Percentiles rank a stretch among this genome's conserved stretches.
These are phyloP conservation scores for Eucalyptus regnans DNA, from an alignment of 345 rosid species.

Conservation along the genomic window DNA sequence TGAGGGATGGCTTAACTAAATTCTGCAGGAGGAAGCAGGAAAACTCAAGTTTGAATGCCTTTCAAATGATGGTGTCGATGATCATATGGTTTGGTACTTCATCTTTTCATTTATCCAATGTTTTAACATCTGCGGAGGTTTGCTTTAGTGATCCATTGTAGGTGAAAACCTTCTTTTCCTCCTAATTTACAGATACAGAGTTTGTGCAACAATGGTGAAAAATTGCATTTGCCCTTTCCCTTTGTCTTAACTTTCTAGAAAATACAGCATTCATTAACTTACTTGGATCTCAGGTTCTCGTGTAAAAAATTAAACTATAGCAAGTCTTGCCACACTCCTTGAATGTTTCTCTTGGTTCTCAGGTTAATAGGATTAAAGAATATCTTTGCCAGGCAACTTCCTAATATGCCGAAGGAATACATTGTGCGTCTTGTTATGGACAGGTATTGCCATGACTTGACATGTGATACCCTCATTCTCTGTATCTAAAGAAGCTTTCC, in stretches of 20 bases:
- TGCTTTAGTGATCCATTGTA: background rate
- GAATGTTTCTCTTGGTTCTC: background rate
- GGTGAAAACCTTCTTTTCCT: background rate
- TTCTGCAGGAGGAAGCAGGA: slow-evolving; percentile 81
- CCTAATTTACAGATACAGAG: background rate
- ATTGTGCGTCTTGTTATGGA: slow-evolving; percentile 99
- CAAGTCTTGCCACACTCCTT: background rate
- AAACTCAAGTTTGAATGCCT: slow-evolving; percentile 70
- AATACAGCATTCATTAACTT: too few relatives aligned
- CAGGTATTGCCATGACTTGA: slow-evolving; percentile 42
- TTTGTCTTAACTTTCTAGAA: background rate
- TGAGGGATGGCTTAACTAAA: background rate
- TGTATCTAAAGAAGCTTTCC: background rate
- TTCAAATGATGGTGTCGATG: slow-evolving; percentile 77
- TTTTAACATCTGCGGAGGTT: background rate
- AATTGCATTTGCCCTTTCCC: background rate
- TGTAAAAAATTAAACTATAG: background rate
- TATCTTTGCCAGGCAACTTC: slow-evolving; percentile 92
- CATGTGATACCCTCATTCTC: background rate
- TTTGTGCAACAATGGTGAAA: background rate
- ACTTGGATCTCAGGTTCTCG: background rate
- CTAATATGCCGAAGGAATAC: slow-evolving; percentile 99
- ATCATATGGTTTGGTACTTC: slow-evolving; percentile 95
- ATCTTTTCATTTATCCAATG: slow-evolving; percentile 7
- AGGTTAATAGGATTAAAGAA: slow-evolving; percentile 99